Percentiles rank a stretch among this genome's conserved stretches.
Conservation (phyloP, 78 protist species). For the Guillardia theta region DNA sequence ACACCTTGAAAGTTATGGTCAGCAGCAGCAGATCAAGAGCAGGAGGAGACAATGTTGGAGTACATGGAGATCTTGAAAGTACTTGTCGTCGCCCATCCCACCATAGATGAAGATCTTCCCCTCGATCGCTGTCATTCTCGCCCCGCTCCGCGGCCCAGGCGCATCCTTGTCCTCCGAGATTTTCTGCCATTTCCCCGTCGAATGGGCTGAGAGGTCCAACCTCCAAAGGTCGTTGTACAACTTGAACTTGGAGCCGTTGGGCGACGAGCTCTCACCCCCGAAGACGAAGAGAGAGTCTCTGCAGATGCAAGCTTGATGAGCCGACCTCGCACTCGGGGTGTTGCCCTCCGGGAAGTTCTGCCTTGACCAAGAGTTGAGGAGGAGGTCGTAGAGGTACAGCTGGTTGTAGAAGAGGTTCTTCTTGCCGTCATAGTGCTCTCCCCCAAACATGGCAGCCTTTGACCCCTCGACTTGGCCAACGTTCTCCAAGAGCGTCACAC, state of each 20-base stretch:
- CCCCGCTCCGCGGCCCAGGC: neutral
- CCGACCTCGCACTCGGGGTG: neutral
- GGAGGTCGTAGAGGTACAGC: neutral
- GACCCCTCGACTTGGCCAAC: too few relatives aligned
- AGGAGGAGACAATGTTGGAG: too few relatives aligned
- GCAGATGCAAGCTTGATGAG: neutral
- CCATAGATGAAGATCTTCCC: neutral
- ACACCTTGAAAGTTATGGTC: too few relatives aligned
- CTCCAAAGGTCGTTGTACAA: neutral
- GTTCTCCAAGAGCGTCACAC: too few relatives aligned
- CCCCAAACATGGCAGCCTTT: neutral
- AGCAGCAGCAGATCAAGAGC: too few relatives aligned
- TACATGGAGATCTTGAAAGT: neutral
- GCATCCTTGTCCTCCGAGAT: neutral
- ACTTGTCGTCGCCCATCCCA: neutral
- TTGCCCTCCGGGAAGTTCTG: neutral
- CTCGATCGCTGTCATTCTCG: neutral
- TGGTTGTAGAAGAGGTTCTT: constrained; percentile 20
- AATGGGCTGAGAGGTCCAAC: neutral
- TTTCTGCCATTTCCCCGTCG: neutral
- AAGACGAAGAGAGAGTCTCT: neutral
- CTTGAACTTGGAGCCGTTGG: constrained; percentile 11
- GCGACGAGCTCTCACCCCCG: neutral
- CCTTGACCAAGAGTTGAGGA: neutral
- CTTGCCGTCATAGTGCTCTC: neutral